These are phyloP conservation scores for Terfezia claveryi DNA, from an alignment of 495 filamentous ascomycete species.

Conservation along the genomic window DNA sequence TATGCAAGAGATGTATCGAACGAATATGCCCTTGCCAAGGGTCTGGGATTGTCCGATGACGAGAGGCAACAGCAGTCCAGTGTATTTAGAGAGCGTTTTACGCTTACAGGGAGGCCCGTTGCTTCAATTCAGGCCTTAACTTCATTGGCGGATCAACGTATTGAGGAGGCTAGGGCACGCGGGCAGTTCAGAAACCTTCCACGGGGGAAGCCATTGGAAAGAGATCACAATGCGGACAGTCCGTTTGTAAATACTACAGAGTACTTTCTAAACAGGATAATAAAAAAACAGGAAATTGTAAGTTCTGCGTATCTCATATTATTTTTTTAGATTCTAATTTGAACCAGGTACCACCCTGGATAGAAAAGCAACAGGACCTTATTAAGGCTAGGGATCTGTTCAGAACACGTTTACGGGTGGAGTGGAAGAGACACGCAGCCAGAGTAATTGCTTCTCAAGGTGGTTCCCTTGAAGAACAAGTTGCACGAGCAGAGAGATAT, in stretches of 20 bases:
- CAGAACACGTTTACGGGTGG: conserved; percentile 46
- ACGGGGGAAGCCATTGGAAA: conserved; percentile 54
- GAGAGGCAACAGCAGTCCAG: conserved; percentile 46
- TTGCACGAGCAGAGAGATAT: conserved; percentile 47
- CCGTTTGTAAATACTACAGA: conserved; percentile 93
- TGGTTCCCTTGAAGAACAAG: conserved; percentile 54
- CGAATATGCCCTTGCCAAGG: conserved; percentile 44
- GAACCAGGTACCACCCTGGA: conserved; percentile 41
- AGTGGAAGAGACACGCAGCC: conserved; percentile 77
- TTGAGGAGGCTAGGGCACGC: conserved; percentile 78
- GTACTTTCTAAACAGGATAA: conserved; percentile 97
- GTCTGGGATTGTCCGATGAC: conserved; percentile 35
- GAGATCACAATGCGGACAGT: conserved; percentile 60
- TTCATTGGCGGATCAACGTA: conserved; percentile 74
- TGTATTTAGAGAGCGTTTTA: conserved; percentile 63
- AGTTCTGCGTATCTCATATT: not conserved
- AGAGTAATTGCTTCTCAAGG: conserved; percentile 59
- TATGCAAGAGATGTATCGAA: conserved; percentile 58
- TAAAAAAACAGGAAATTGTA: conserved; percentile 73
- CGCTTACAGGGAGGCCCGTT: conserved; percentile 46
- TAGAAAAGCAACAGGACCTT: conserved; percentile 93
- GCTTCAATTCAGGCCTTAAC: conserved; percentile 61
- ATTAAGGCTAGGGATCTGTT: conserved; percentile 45
- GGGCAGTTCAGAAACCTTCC: conserved; percentile 81
- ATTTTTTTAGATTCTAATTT: not conserved